These are phyloP conservation scores for Chlamydomonas incerta DNA, from an alignment of 139 green algal genomes.

Conservation along the genomic window DNA sequence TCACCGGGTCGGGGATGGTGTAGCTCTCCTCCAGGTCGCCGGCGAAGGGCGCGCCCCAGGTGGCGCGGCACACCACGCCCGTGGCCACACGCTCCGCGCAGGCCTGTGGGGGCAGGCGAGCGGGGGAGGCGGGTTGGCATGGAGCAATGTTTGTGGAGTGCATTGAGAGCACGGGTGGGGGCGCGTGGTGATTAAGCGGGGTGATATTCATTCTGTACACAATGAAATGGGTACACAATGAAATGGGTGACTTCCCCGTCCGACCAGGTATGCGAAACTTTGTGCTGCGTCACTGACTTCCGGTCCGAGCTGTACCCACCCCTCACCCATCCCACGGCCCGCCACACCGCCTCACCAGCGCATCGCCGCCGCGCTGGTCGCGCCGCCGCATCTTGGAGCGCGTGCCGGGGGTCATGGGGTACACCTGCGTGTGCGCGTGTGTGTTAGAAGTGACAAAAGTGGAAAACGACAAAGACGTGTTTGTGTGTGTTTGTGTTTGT, in stretches of 20 bases:
- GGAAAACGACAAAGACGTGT: too few species aligned
- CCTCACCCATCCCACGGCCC: not conserved
- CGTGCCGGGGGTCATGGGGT: not conserved
- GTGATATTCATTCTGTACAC: too few species aligned
- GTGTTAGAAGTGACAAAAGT: too few species aligned
- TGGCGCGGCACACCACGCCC: not conserved
- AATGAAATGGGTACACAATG: too few species aligned
- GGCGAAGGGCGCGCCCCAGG: constrained; percentile 5
- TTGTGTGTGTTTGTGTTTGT: too few species aligned
- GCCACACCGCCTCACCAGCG: not conserved
- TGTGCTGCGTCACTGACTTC: too few species aligned
- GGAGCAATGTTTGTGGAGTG: too few species aligned
- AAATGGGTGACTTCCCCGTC: too few species aligned
- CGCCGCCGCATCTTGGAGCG: constrained; percentile 20
- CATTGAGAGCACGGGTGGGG: too few species aligned
- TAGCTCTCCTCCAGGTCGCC: constrained; percentile 17
- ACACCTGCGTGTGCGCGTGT: not conserved
- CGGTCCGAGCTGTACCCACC: too few species aligned
- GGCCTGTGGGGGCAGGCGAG: not conserved
- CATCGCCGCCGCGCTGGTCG: constrained; percentile 24
- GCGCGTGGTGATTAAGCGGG: too few species aligned
- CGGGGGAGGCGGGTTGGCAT: not conserved
- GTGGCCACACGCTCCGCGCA: not conserved
- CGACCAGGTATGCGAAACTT: too few species aligned
- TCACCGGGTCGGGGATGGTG: not conserved